A percentile compares a stretch with the other conserved stretches of the same genome.
Conservation (phyloP, 176 grass and related monocot species). For the Cymbopogon citratus region DNA sequence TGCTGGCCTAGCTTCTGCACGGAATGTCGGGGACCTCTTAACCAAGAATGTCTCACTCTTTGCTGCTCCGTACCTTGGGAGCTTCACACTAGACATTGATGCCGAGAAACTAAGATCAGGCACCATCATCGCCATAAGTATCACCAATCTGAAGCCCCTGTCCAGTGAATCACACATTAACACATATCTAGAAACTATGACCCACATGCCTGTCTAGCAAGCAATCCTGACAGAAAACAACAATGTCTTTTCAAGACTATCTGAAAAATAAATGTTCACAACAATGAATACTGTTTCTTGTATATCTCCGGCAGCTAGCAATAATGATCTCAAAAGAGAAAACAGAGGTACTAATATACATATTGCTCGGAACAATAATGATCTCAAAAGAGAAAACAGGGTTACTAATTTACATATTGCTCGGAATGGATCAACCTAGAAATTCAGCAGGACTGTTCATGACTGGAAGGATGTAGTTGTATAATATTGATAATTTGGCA, state of each 20-base stretch:
- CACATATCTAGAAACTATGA: neutral
- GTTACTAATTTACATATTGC: neutral
- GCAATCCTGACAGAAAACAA: neutral
- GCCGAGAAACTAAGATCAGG: constrained; percentile 63
- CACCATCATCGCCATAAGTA: constrained; percentile 51
- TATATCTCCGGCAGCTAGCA: neutral
- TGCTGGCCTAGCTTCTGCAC: constrained; percentile 32
- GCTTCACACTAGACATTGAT: constrained; percentile 49
- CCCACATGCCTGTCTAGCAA: neutral
- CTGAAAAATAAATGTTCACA: neutral
- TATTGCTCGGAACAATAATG: no score
- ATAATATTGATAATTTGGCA: neutral
- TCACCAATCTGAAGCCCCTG: constrained; percentile 29
- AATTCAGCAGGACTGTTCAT: neutral
- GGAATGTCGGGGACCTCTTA: constrained; percentile 37
- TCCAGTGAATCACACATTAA: neutral
- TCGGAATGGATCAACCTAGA: neutral
- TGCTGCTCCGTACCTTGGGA: constrained; percentile 32
- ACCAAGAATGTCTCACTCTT: constrained; percentile 13
- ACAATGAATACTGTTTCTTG: neutral
- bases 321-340: neutral
- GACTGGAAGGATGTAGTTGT: neutral
- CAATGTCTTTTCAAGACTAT: neutral
- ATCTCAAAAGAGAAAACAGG: no score
- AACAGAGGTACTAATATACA: no score